Evolutionary conservation across 805 yeast genomes (phyloP).

Genomic region (Cyberlindnera suaveolens): DNA sequence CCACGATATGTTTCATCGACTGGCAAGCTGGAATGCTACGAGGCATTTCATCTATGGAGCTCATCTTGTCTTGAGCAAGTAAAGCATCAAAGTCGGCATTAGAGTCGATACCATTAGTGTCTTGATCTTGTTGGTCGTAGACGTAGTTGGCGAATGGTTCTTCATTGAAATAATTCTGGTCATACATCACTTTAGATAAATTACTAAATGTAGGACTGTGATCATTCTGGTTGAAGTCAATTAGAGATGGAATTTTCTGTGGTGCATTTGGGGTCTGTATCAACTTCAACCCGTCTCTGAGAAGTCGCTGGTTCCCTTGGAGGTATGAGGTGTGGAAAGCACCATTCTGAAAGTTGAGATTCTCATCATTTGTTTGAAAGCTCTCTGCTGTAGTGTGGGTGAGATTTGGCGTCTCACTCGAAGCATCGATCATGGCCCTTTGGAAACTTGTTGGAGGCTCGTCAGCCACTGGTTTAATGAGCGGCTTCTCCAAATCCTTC

Average conservation of each 20-base stretch:
- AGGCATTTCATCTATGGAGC: background rate
- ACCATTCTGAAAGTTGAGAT: constrained; percentile 1
- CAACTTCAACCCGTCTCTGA: constrained; percentile 1
- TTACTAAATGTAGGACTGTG: background rate
- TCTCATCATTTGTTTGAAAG: constrained; percentile 12
- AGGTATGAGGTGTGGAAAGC: background rate
- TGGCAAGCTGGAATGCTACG: background rate
- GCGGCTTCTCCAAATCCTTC: constrained; percentile 1
- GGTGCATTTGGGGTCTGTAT: background rate
- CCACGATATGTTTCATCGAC: background rate
- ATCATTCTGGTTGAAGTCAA: background rate
- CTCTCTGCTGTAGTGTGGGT: constrained; percentile 9
- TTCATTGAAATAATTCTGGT: background rate
- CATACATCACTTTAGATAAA: background rate
- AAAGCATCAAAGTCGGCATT: background rate
- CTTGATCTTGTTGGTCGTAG: background rate
- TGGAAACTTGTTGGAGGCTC: background rate
- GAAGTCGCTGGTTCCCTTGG: background rate
- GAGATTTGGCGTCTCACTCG: constrained; percentile 6
- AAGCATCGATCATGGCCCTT: background rate
- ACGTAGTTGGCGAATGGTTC: background rate
- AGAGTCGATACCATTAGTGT: background rate
- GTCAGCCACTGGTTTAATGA: background rate
- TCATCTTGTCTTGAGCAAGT: background rate
- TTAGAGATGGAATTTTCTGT: background rate